A percentile compares a stretch with the other conserved stretches of the same genome.
phyloP scores from a whole-genome alignment of 2,329 filamentous ascomycete species.

The Monilinia vaccinii-corymbosi region DNA sequence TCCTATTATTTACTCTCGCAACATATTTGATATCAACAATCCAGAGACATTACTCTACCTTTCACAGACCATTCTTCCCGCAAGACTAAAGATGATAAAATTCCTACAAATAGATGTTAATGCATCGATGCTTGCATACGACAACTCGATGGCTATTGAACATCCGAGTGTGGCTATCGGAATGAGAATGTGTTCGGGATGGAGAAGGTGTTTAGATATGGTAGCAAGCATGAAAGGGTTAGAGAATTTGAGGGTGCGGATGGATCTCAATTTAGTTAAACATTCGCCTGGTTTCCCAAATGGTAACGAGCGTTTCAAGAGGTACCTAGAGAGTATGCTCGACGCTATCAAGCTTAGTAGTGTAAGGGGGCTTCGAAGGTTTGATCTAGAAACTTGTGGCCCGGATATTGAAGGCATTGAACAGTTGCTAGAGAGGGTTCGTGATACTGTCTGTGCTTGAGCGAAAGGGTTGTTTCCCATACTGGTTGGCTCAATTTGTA shows the following conservation, averaged over 20 bases:
- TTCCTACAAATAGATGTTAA: neutral
- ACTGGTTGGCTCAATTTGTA: no score
- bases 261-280: neutral
- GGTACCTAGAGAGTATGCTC: neutral
- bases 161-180: neutral
- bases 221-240: neutral
- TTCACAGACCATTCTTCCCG: neutral
- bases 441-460: neutral
- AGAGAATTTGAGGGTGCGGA: neutral
- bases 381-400: neutral
- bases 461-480: neutral
- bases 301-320: neutral
- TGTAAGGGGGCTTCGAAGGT: neutral
- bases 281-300: accelerated
- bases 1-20: neutral
- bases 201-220: neutral
- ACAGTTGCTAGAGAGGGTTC: neutral
- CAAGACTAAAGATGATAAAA: neutral
- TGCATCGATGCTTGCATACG: neutral
- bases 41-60: neutral
- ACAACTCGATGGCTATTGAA: neutral
- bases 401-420: neutral
- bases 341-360: neutral
- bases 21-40: neutral
- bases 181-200: neutral